These are phyloP conservation scores for Bruguiera sexangula DNA, from an alignment of 345 rosid genomes.

Conservation along the genomic window DNA sequence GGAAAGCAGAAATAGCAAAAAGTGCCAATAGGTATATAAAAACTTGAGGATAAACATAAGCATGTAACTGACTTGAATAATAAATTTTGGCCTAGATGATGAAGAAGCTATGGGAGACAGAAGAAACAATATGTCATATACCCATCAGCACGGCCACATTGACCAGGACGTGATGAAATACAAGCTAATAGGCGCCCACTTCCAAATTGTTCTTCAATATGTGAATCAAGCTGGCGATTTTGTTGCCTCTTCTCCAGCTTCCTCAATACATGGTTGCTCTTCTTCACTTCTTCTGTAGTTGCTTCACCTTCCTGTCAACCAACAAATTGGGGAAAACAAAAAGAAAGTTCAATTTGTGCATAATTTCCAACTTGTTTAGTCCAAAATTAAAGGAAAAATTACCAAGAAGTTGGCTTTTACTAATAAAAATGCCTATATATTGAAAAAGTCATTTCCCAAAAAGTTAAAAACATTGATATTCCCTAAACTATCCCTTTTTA, in stretches of 20 bases:
- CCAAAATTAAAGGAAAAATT: background rate
- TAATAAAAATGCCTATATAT: too few relatives aligned
- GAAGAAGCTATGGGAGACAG: background rate
- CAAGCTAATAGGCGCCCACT: constrained; percentile 65
- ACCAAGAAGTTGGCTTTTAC: too few relatives aligned
- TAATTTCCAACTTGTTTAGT: background rate
- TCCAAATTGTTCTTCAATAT: constrained; percentile 69
- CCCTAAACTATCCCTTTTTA: too few relatives aligned
- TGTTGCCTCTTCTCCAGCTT: constrained; percentile 54
- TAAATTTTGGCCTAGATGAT: background rate
- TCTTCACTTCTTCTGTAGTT: constrained; percentile 50
- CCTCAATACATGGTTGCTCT: constrained; percentile 53
- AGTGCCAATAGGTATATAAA: too few relatives aligned
- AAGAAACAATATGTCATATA: constrained; percentile 14
- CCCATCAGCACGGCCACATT: constrained; percentile 83
- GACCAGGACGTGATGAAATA: constrained; percentile 76
- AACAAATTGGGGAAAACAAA: background rate
- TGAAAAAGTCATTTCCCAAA: too few relatives aligned
- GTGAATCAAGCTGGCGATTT: constrained; percentile 51
- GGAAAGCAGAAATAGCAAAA: background rate
- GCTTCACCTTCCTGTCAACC: constrained; percentile 48
- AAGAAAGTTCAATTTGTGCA: background rate
- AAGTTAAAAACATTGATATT: too few relatives aligned
- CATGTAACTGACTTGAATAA: background rate
- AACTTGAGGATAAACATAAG: background rate